phyloP scores from a whole-genome alignment of 2,329 filamentous ascomycete genomes.

The Ophiostoma montium region DNA sequence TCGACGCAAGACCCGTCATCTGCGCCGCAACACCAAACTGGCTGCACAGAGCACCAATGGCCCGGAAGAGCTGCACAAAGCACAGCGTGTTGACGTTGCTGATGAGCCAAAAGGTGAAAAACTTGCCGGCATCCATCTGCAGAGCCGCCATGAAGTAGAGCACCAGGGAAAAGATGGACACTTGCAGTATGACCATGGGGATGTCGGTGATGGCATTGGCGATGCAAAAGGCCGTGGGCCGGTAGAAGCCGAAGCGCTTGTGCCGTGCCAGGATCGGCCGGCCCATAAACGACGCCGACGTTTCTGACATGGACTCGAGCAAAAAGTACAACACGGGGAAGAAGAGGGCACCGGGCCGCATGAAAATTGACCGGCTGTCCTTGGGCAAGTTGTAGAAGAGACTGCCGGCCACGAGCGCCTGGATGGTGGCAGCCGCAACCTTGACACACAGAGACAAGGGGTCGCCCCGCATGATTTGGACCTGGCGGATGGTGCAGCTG shows the following conservation, averaged over 20 bases:
- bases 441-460: conserved; percentile 55
- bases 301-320: conserved; percentile 68
- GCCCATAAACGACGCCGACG: conserved; percentile 74
- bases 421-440: conserved; percentile 59
- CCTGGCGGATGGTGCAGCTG: conserved; percentile 56
- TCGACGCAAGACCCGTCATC: conserved; percentile 36
- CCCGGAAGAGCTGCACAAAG: conserved; percentile 81
- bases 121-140: conserved; percentile 55
- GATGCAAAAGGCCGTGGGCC: conserved; percentile 74
- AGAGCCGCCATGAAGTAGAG: conserved; percentile 84
- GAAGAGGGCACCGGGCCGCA: conserved; percentile 67
- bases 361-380: conserved; percentile 56
- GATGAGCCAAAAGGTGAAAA: conserved; percentile 76
- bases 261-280: conserved; percentile 90
- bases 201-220: conserved; percentile 77
- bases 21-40: conserved; percentile 39
- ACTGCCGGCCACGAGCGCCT: conserved; percentile 61
- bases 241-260: conserved; percentile 71
- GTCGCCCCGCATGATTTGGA: conserved; percentile 67
- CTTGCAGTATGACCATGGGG: conserved; percentile 64
- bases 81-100: conserved; percentile 57
- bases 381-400: conserved; percentile 65
- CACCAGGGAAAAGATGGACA: conserved; percentile 61
- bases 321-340: conserved; percentile 80
- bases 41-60: conserved; percentile 51